These are phyloP conservation scores for Salix brachista DNA, from an alignment of 345 rosid species.

Conservation along the genomic window DNA sequence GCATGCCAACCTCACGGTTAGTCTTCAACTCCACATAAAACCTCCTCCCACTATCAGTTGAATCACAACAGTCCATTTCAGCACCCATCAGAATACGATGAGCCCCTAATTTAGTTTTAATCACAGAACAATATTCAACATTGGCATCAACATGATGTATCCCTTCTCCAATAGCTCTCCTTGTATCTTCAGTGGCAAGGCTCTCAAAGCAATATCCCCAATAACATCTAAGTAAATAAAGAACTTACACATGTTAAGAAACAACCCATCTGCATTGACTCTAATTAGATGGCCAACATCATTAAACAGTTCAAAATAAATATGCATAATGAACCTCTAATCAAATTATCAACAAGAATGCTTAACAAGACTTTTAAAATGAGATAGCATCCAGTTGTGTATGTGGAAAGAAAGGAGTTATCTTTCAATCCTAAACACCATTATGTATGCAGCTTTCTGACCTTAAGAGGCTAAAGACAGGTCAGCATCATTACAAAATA, in stretches of 20 bases:
- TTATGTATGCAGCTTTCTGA: not conserved
- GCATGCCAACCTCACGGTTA: slow-evolving; percentile 70
- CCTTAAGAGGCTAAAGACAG: not conserved
- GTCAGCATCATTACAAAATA: not conserved
- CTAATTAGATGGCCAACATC: not conserved
- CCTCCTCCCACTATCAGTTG: slow-evolving; percentile 78
- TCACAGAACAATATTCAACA: slow-evolving; percentile 74
- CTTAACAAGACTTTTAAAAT: too few species aligned
- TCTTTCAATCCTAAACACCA: not conserved
- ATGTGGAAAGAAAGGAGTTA: not conserved
- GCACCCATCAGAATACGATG: slow-evolving; percentile 96
- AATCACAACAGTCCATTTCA: slow-evolving; percentile 96
- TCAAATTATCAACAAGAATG: not conserved
- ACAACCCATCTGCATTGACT: not conserved
- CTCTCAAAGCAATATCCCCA: slow-evolving; percentile 98
- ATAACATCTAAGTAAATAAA: slow-evolving; percentile 57
- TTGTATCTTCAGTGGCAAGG: slow-evolving; percentile 90
- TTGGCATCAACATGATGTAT: slow-evolving; percentile 86
- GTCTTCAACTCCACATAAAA: slow-evolving; percentile 94
- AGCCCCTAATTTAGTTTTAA: slow-evolving; percentile 94
- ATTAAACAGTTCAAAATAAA: not conserved
- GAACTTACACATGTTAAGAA: not conserved
- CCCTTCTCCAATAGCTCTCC: slow-evolving; percentile 70
- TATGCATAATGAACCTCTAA: not conserved
- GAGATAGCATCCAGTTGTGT: not conserved